phyloP scores from a whole-genome alignment of 257 asterid species.

The Nicotiana noctiflora region DNA sequence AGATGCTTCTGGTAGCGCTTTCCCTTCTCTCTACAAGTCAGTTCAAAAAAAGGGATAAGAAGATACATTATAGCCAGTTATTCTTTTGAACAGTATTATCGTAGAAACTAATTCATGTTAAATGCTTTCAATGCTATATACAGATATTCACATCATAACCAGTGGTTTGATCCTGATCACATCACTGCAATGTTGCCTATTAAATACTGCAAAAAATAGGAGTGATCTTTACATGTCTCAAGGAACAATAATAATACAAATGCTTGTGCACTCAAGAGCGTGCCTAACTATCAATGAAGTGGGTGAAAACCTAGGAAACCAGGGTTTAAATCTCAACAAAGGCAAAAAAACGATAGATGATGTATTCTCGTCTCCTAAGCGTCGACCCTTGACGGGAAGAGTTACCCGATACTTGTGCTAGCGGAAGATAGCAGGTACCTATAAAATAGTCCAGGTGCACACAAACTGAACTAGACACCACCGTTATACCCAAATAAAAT shows the following conservation, averaged over 20 bases:
- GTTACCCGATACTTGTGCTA: neutral
- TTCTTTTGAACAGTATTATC: neutral
- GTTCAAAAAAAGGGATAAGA: constrained; percentile 7
- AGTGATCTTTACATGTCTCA: neutral
- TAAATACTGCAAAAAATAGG: neutral
- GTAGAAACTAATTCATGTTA: neutral
- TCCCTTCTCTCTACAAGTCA: constrained; percentile 73
- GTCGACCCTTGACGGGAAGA: neutral
- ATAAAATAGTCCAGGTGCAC: neutral
- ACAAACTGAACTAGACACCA: neutral
- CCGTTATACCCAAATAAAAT: neutral
- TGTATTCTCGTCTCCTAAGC: neutral
- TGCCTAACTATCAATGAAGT: neutral
- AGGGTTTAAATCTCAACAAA: neutral
- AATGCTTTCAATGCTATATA: neutral
- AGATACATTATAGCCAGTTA: neutral
- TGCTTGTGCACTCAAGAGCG: neutral
- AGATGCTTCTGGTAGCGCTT: constrained; percentile 91
- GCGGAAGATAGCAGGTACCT: neutral
- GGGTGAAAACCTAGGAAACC: neutral
- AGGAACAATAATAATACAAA: neutral
- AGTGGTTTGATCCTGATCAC: neutral
- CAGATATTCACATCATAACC: neutral
- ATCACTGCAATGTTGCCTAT: neutral
- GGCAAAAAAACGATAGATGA: neutral